Percentiles rank a stretch among this genome's conserved stretches.
Conservation (phyloP, 1,284 basidiomycete species). For the Ganoderma lingzhi region DNA sequence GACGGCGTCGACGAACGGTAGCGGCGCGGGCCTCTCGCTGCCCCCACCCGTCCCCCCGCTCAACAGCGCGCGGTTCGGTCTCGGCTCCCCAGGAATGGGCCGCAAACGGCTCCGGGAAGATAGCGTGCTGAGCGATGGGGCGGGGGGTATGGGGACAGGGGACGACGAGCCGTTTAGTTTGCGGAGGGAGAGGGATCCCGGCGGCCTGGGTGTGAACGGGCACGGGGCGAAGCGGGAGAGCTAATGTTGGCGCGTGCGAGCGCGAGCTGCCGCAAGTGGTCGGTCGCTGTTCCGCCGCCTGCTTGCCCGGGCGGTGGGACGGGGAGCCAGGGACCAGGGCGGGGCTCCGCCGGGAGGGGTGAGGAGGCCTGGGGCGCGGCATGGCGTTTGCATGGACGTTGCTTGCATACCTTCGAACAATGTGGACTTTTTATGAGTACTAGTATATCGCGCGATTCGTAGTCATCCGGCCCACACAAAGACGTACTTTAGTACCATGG, state of each 20-base stretch:
- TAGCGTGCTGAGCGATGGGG: constrained; percentile 19
- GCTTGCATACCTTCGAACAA: background rate
- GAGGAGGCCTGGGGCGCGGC: background rate
- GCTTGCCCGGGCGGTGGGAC: background rate
- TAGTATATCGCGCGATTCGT: constrained; percentile 3
- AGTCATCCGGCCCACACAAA: background rate
- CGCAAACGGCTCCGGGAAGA: constrained; percentile 37
- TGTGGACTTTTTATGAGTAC: constrained; percentile 5
- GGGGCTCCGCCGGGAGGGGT: constrained; percentile 12
- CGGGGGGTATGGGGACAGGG: background rate
- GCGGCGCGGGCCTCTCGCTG: constrained; percentile 24
- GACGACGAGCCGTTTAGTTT: constrained; percentile 13
- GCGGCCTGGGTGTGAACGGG: constrained; percentile 12
- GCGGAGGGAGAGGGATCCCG: constrained; percentile 21
- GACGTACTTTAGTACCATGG: background rate
- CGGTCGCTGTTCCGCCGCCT: constrained; percentile 4
- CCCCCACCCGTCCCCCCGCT: constrained; percentile 36
- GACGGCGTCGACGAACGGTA: background rate
- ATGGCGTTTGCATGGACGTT: background rate
- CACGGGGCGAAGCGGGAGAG: constrained; percentile 15
- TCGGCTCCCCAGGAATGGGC: constrained; percentile 29
- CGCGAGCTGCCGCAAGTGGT: constrained; percentile 20
- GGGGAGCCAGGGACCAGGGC: constrained; percentile 13
- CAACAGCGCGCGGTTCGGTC: constrained; percentile 32
- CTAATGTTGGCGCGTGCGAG: constrained; percentile 9